These are phyloP conservation scores for Lodderomyces beijingensis DNA, from an alignment of 1,139 yeast species.

Conservation along the genomic window DNA sequence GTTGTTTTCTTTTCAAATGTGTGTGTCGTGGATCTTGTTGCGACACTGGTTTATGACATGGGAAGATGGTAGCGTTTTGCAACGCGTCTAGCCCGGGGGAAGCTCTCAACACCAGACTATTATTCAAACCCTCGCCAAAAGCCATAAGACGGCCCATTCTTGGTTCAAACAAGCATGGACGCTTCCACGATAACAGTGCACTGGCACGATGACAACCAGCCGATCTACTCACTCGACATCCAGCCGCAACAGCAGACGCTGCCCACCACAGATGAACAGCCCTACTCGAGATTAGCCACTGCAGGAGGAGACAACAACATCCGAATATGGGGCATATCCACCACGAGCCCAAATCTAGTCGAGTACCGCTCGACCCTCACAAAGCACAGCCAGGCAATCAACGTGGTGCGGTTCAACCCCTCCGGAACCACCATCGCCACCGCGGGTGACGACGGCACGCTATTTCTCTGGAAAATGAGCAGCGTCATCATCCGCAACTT, in stretches of 20 bases:
- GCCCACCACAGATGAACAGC: background rate
- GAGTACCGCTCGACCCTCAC: constrained; percentile 72
- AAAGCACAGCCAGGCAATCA: constrained; percentile 93
- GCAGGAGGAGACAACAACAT: constrained; percentile 95
- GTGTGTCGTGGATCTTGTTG: too few species aligned
- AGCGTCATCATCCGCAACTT: constrained; percentile 53
- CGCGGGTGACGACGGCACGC: constrained; percentile 93
- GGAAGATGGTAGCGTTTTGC: too few species aligned
- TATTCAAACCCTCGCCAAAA: too few species aligned
- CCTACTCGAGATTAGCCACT: constrained; percentile 56
- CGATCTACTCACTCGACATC: constrained; percentile 79
- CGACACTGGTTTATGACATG: too few species aligned
- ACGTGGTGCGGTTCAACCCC: constrained; percentile 78
- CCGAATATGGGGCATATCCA: constrained; percentile 49
- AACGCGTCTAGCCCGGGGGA: too few species aligned
- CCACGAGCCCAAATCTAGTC: constrained; percentile 16
- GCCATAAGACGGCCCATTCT: too few species aligned
- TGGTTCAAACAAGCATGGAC: constrained; percentile 45
- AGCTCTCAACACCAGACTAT: too few species aligned
- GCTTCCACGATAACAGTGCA: constrained; percentile 65
- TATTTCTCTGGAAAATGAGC: constrained; percentile 70
- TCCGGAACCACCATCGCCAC: constrained; percentile 68
- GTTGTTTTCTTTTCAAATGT: too few species aligned
- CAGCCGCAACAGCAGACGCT: constrained; percentile 45
- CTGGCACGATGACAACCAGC: constrained; percentile 80